Base-by-base conservation (phyloP, 176 grass and related monocot species). In the Aegilops umbellulata region DNA sequence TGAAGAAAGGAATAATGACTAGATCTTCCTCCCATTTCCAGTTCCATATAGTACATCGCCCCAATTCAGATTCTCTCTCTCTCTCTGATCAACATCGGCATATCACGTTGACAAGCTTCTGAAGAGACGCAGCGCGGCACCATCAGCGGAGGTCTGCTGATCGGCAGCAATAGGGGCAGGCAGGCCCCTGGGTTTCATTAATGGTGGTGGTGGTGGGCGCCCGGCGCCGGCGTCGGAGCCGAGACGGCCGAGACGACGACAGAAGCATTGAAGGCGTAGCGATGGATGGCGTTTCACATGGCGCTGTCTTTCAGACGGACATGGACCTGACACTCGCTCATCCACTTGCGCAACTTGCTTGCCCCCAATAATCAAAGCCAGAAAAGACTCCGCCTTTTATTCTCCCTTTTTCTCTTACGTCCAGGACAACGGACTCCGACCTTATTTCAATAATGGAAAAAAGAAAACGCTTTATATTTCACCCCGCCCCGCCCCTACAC, bases 281-380 rank as follows among this genome's bases (percentile, higher is more conserved):
- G 23, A 49, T 47, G 72, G 72, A 75, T 75, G 72, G 24, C 72
- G 3, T 49, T 29, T 77, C 89, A 88, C 85, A 87, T 88, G 89
- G 81, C 77, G 35, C 69, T 87, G 89, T 87, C 81, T 67, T 73
- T 16, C 15, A 38, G 68, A 53, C 49, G 49, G 49, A 87, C 79
- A 78, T 55, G 39, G 88, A 86, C 71, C 69, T 76, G 73, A 76
- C 73, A 14, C 55, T 25, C 11, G 24, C 22, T 61, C 78, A 49
- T 79, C 89, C 82, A 87, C 81, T 90, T 90, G 88, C 78, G 6
- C 88, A 85, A 89, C 60, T 89, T 90, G 88, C 88, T 57, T 22
- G 53, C 53, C 53, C 20, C 36, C 60, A 62, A 13, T 80, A 61
- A 91, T 88, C 90, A 80, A 60, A 84, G 58, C 88, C 22, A 67